Evolutionary conservation across 345 rosid genomes (phyloP), one percentile per base, ranked within the genome.

Genomic region (Garcia nutans): DNA sequence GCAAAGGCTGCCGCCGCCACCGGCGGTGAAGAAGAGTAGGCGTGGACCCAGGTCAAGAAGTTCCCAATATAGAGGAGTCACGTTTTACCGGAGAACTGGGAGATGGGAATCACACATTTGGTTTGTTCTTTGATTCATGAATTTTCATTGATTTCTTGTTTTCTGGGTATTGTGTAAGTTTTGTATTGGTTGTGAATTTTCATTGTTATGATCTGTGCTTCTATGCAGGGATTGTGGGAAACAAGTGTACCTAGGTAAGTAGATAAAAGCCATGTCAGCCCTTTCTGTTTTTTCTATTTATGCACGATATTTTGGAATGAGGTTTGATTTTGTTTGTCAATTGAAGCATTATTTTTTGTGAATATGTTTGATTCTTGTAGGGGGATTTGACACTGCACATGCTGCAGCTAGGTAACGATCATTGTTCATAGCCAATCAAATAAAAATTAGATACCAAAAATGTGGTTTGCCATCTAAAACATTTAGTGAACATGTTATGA

Each of bases 21-120:
- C 31, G 31, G 31, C 31, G 67, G 74, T 73, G 67, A 88, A 84
- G 87, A 89, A 87, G 87, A 89, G 97, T 74, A 82, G 99, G 76
- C 86, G 99, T 69, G 99, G 99, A 1, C 99, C 99, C 16, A 83
- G 98, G 83, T 96, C 99, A 0, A 79, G 92, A 31, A 96, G 99
- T 90, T 96, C 98, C 15, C 98, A 96, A 78, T 96, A 91, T 78
- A 86, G 99, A 23, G 99, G 99, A 7, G 98, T 93, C 74, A 96
- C 99, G 60, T 96, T 93, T 86, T 96, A 96, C 83, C 87, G 98
- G 70, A 76, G 99, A 74, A 96, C 99, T 26, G 98, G 99, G 68
- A 86, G 99, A 58, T 96, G 99, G 99, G 99, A 96, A 68, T 96
- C 99, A 8, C 99, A 96, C 81, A 96, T 96, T 74, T 96, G 98